phyloP scores from a whole-genome alignment of 352 stramenopile genomes.

The Phytophthora vignae region DNA sequence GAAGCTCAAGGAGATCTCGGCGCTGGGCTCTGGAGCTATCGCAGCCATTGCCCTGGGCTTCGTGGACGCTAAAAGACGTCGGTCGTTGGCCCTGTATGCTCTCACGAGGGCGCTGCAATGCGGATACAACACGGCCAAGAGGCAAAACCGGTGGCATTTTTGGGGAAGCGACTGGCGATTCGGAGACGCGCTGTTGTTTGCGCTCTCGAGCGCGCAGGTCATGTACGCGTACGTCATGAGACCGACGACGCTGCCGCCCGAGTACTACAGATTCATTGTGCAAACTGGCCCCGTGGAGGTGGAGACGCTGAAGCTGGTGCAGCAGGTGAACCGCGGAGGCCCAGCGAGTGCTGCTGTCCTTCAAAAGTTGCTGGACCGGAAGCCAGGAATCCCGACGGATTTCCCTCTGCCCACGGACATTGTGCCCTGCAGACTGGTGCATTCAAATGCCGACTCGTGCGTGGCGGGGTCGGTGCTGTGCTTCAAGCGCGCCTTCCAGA shows the following conservation, averaged over 20 bases:
- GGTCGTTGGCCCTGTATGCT: slow-evolving; percentile 85
- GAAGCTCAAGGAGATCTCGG: slow-evolving; percentile 56
- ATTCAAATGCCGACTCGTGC: slow-evolving; percentile 63
- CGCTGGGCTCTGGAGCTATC: slow-evolving; percentile 64
- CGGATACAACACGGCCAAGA: slow-evolving; percentile 88
- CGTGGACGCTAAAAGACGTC: slow-evolving; percentile 70
- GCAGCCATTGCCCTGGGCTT: slow-evolving; percentile 71
- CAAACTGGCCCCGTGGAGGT: slow-evolving; percentile 69
- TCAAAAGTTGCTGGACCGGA: slow-evolving; percentile 54
- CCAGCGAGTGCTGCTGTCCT: slow-evolving; percentile 52
- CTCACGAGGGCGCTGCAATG: slow-evolving; percentile 85
- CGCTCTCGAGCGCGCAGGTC: slow-evolving; percentile 77
- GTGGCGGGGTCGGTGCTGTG: slow-evolving; percentile 51
- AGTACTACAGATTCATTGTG: slow-evolving; percentile 89
- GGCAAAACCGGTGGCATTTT: slow-evolving; percentile 85
- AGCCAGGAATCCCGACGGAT: slow-evolving; percentile 38
- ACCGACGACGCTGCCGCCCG: slow-evolving; percentile 66
- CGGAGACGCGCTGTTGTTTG: slow-evolving; percentile 84
- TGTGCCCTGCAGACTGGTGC: slow-evolving; percentile 71
- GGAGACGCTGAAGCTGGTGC: slow-evolving; percentile 74
- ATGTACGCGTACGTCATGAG: slow-evolving; percentile 91
- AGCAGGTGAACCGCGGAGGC: slow-evolving; percentile 60
- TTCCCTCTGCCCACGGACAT: slow-evolving; percentile 41
- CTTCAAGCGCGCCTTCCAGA: slow-evolving; percentile 68
- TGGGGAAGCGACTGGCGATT: slow-evolving; percentile 88